These are phyloP conservation scores for Cronartium quercuum DNA, from an alignment of 1,284 basidiomycete species.

Conservation along the genomic window DNA sequence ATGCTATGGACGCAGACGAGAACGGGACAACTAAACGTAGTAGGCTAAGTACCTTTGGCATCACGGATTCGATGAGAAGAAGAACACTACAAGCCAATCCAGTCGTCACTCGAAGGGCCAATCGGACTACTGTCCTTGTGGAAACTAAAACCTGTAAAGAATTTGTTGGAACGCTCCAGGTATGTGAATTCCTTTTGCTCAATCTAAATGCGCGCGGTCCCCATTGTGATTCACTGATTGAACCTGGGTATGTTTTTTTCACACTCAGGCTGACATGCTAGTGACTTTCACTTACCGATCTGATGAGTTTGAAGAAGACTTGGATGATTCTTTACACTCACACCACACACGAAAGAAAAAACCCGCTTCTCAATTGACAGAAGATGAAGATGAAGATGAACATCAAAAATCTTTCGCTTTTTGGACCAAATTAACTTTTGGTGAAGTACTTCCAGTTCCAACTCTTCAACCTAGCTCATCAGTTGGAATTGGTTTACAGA, in stretches of 20 bases:
- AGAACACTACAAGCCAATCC: constrained; percentile 18
- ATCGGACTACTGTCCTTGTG: constrained; percentile 74
- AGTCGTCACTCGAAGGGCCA: constrained; percentile 74
- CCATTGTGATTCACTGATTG: no score
- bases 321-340: constrained; percentile 48
- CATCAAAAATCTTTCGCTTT: constrained; percentile 80
- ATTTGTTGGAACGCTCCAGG: constrained; percentile 66
- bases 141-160: constrained; percentile 72
- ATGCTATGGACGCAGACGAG: constrained; percentile 52
- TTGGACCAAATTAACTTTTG: constrained; percentile 71
- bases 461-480: neutral
- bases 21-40: constrained; percentile 54
- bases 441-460: constrained; percentile 53
- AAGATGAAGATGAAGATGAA: constrained; percentile 23
- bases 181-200: constrained; percentile 49
- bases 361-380: constrained; percentile 46
- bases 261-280: constrained; percentile 81
- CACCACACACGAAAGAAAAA: constrained; percentile 43
- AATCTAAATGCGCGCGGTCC: neutral
- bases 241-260: no score
- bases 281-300: constrained; percentile 85
- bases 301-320: constrained; percentile 57
- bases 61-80: constrained; percentile 16
- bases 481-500: neutral
- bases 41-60: constrained; percentile 55